phyloP scores from a whole-genome alignment of 1,284 basidiomycete species.

The Agroathelia rolfsii region DNA sequence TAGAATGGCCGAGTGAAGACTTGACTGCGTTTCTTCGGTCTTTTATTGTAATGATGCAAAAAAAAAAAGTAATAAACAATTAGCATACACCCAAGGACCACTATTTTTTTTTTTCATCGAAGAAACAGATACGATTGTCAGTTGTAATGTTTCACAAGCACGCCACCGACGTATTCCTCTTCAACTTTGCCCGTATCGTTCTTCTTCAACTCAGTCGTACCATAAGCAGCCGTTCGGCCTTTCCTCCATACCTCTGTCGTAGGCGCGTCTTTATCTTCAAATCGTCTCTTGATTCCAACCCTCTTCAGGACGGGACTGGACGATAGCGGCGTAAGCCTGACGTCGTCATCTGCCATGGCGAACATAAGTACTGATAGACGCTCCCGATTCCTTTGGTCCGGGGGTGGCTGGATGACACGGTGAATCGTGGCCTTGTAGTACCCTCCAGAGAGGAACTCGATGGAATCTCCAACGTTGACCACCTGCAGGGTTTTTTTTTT shows the following conservation, averaged over 20 bases:
- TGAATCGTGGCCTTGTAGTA: conserved; percentile 34
- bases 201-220: conserved; percentile 17
- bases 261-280: conserved; percentile 9
- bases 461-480: conserved; percentile 33
- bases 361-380: conserved; percentile 36
- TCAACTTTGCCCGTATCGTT: conserved; percentile 19
- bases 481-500: conserved; percentile 18
- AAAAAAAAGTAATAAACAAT: too few species aligned
- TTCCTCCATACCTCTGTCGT: conserved; percentile 16
- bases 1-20: too few species aligned
- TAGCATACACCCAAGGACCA: too few species aligned
- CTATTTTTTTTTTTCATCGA: too few species aligned
- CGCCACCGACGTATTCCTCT: conserved; percentile 24
- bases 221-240: conserved; percentile 14
- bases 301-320: conserved; percentile 22
- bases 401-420: conserved; percentile 32
- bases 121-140: too few species aligned
- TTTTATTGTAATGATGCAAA: too few species aligned
- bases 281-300: conserved; percentile 14
- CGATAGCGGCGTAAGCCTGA: conserved; percentile 19
- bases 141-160: conserved; percentile 26
- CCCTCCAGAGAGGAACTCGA: conserved; percentile 33
- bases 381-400: conserved; percentile 30
- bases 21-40: too few species aligned
- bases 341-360: conserved; percentile 22